Percentiles rank a stretch among this genome's conserved stretches.
Conservation (phyloP, 352 stramenopile genomes). For the Peronospora belbahrii region DNA sequence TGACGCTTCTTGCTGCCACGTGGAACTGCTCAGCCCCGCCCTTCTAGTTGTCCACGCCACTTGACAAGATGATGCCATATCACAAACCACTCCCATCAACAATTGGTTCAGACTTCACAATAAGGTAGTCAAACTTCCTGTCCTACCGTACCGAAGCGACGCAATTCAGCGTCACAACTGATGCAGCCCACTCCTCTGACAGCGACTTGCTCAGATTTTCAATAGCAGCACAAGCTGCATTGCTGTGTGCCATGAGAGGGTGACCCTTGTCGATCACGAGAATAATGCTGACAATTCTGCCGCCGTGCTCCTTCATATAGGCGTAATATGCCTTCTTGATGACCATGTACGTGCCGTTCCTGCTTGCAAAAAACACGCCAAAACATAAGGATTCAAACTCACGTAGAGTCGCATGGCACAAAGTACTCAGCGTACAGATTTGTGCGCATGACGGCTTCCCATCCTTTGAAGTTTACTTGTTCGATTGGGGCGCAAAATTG, state of each 20-base stretch:
- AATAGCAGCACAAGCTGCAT: constrained; percentile 86
- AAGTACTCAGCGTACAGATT: constrained; percentile 47
- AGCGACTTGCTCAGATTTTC: constrained; percentile 93
- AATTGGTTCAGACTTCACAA: not conserved
- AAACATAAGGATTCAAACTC: not conserved
- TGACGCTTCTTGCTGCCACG: no score
- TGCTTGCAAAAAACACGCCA: constrained; percentile 6
- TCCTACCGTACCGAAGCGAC: constrained; percentile 86
- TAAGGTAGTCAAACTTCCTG: no score
- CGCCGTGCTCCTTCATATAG: constrained; percentile 91
- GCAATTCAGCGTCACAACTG: constrained; percentile 90
- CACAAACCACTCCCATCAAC: not conserved
- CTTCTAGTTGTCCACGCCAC: no score
- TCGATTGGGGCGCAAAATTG: no score
- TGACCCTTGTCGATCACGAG: constrained; percentile 91
- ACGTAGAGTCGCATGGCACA: no score
- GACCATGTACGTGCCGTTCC: constrained; percentile 88
- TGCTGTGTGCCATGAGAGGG: constrained; percentile 86
- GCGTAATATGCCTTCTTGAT: constrained; percentile 89
- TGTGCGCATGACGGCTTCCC: constrained; percentile 86
- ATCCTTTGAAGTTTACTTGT: no score
- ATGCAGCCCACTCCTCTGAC: constrained; percentile 91
- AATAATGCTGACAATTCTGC: constrained; percentile 93
- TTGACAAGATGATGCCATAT: no score
- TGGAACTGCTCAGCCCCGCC: no score